These are phyloP conservation scores for Amoebophrya sp. DNA, from an alignment of 169 alveolate species.

Conservation along the genomic window DNA sequence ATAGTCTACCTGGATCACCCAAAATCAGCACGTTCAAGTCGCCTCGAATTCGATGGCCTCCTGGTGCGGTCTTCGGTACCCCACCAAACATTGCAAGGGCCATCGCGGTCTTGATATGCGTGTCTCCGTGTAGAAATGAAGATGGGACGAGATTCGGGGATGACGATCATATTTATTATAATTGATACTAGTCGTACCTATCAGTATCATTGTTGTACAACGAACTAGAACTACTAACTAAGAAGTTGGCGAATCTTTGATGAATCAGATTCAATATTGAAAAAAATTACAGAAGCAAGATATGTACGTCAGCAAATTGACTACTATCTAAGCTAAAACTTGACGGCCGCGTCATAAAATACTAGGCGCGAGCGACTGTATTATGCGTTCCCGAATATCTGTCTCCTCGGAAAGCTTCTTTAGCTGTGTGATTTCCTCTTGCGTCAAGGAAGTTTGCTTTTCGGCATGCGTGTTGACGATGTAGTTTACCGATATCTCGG, in stretches of 20 bases:
- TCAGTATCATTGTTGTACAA: too few relatives aligned
- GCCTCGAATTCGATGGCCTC: constrained; percentile 97
- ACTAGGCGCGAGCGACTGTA: constrained; percentile 40
- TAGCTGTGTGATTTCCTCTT: neutral
- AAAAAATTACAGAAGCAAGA: too few relatives aligned
- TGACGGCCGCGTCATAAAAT: too few relatives aligned
- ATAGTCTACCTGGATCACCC: constrained; percentile 83
- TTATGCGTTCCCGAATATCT: constrained; percentile 36
- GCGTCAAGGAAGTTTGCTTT: neutral
- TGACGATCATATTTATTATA: too few relatives aligned
- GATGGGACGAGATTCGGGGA: too few relatives aligned
- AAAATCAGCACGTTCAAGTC: constrained; percentile 89
- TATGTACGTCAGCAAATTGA: too few relatives aligned
- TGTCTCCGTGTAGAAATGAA: constrained; percentile 36
- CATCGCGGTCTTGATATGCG: constrained; percentile 44
- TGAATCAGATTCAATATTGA: too few relatives aligned
- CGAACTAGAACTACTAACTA: too few relatives aligned
- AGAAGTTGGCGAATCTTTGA: too few relatives aligned
- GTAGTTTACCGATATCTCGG: constrained; percentile 1
- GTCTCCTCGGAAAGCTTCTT: constrained; percentile 31
- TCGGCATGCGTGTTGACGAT: neutral
- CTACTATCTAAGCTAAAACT: too few relatives aligned
- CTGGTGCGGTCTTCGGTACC: constrained; percentile 67
- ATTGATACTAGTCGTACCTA: too few relatives aligned
- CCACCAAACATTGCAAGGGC: constrained; percentile 71